A percentile compares a stretch with the other conserved stretches of the same genome.
phyloP scores from a whole-genome alignment of 2,329 filamentous ascomycete genomes.

The Cladosporium oxysporum region DNA sequence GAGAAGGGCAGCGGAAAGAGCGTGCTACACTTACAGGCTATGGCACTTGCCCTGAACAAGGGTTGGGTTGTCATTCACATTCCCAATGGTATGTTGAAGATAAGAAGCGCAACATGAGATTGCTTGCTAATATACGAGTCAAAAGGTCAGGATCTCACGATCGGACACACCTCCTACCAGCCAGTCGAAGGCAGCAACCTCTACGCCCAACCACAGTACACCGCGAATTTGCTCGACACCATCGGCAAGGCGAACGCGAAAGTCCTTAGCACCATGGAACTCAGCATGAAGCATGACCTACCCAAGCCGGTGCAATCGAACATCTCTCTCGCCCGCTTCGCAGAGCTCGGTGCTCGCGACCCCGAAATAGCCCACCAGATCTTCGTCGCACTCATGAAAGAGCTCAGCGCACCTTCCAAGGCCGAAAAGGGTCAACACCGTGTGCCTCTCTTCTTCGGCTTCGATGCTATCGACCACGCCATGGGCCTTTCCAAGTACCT shows the following conservation, averaged over 20 bases:
- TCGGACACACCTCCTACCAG: slow-evolving; percentile 77
- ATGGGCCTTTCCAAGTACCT: slow-evolving; percentile 79
- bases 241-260: slow-evolving; percentile 71
- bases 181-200: slow-evolving; percentile 54
- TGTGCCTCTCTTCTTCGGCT: slow-evolving; percentile 68
- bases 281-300: slow-evolving; percentile 59
- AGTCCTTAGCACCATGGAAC: slow-evolving; percentile 58
- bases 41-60: slow-evolving; percentile 77
- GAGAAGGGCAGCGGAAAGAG: slow-evolving; percentile 81
- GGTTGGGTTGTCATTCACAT: slow-evolving; percentile 87
- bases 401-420: slow-evolving; percentile 60
- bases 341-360: slow-evolving; percentile 69
- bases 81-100: slow-evolving; percentile 70
- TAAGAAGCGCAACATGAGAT: neutral
- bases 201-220: slow-evolving; percentile 80
- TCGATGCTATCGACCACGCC: slow-evolving; percentile 79
- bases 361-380: slow-evolving; percentile 76
- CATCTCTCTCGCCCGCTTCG: slow-evolving; percentile 67
- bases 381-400: slow-evolving; percentile 78
- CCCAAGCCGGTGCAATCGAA: slow-evolving; percentile 59
- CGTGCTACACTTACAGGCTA: slow-evolving; percentile 77
- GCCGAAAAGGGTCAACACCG: slow-evolving; percentile 45
- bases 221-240: slow-evolving; percentile 70
- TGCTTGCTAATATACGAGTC: neutral
- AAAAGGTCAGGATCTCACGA: slow-evolving; percentile 76